These are phyloP conservation scores for Acorus calamus DNA, from an alignment of 106 monocot genomes.

Conservation along the genomic window DNA sequence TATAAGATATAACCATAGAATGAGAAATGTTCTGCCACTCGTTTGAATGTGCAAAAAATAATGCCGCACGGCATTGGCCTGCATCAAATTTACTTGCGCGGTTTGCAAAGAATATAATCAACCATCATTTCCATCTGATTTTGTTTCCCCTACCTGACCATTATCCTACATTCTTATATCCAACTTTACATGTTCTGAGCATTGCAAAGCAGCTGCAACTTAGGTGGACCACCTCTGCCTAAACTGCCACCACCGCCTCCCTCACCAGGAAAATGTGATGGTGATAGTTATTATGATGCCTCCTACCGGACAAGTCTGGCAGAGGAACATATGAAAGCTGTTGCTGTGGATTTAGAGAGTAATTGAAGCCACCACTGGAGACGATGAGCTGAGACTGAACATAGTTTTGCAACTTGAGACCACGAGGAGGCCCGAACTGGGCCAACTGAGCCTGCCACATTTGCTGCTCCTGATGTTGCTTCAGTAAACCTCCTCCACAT, in stretches of 20 bases:
- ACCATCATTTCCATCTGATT: too few species aligned
- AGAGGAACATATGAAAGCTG: neutral
- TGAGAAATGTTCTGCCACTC: too few species aligned
- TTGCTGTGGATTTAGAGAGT: conserved; percentile 1
- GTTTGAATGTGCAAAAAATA: too few species aligned
- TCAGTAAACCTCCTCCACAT: conserved; percentile 1
- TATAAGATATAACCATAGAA: too few species aligned
- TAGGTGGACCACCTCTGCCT: neutral
- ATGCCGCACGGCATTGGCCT: too few species aligned
- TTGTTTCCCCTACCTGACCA: too few species aligned
- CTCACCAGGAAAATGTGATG: neutral
- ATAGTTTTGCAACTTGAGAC: conserved; percentile 4
- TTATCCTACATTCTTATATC: too few species aligned
- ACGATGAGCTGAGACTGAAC: neutral
- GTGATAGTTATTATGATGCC: neutral
- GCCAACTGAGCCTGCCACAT: conserved; percentile 21
- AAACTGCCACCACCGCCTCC: neutral
- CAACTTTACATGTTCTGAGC: neutral
- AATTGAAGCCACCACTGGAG: neutral
- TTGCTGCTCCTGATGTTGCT: conserved; percentile 20
- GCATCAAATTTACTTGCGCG: too few species aligned
- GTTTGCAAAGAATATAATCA: too few species aligned
- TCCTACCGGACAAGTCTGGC: neutral
- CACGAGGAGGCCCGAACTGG: conserved; percentile 12
- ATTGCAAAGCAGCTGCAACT: conserved; percentile 19